Conservation (phyloP, 257 asterid genomes). For the Petrea volubilis region DNA sequence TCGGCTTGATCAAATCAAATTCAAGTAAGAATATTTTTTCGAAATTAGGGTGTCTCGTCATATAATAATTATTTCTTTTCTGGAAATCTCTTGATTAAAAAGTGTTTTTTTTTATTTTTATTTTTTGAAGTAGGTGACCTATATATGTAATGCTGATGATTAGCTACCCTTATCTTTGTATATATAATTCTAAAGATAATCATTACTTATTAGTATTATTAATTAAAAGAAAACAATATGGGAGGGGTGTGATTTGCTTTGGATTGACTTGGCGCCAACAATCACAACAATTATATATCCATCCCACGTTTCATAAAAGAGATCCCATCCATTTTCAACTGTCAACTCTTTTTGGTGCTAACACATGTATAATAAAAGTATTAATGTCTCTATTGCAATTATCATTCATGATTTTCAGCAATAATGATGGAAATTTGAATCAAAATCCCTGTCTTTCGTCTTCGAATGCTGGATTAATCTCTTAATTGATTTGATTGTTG, state of each 20-base stretch:
- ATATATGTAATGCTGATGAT: slow-evolving; percentile 8
- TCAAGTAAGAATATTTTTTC: too few relatives aligned
- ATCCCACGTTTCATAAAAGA: background rate
- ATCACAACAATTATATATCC: background rate
- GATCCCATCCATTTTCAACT: slow-evolving; percentile 10
- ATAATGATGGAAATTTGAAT: background rate
- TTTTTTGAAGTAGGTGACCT: slow-evolving; percentile 29
- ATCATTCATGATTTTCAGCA: slow-evolving; percentile 7
- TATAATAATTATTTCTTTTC: background rate
- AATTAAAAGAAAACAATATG: background rate
- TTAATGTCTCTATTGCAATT: background rate
- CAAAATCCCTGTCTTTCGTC: background rate
- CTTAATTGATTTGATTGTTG: too few relatives aligned
- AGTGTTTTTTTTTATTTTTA: background rate
- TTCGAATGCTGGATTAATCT: background rate
- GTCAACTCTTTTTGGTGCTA: background rate
- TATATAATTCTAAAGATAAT: background rate
- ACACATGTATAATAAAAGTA: background rate
- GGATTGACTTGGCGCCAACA: slow-evolving; percentile 11
- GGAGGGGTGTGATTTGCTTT: slow-evolving; percentile 12
- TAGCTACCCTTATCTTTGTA: background rate
- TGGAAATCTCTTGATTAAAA: background rate
- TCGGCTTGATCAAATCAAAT: too few relatives aligned
- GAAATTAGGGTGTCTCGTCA: slow-evolving; percentile 21
- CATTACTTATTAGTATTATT: too few relatives aligned